phyloP scores from a whole-genome alignment of 208 protist species.

The Phytomonas sp. region DNA sequence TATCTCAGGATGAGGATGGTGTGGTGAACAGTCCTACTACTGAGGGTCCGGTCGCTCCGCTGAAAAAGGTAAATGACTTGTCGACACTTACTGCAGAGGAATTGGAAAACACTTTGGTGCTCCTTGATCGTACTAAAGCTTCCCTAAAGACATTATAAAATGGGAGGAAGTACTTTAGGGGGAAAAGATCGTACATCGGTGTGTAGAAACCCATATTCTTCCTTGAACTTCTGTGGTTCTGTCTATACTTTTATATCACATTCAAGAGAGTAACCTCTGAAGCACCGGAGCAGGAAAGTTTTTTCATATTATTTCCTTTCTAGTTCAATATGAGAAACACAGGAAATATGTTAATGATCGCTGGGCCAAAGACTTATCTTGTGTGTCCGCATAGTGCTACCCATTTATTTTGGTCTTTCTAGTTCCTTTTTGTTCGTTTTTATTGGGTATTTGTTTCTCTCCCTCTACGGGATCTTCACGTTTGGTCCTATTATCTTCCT shows the following conservation, averaged over 20 bases:
- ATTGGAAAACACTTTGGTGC: constrained; percentile 26
- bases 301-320: neutral
- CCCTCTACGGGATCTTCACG: neutral
- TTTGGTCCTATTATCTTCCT: neutral
- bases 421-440: constrained; percentile 12
- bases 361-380: neutral
- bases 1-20: constrained; percentile 9
- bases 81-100: constrained; percentile 15
- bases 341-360: neutral
- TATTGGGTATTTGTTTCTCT: constrained; percentile 1
- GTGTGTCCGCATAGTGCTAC: neutral
- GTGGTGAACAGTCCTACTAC: neutral
- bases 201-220: neutral
- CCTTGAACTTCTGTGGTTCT: neutral
- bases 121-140: constrained; percentile 17
- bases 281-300: neutral
- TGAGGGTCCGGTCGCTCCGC: constrained; percentile 4
- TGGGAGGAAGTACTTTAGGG: neutral
- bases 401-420: constrained; percentile 1
- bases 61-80: constrained; percentile 15
- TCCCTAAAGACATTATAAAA: constrained; percentile 22
- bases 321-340: neutral
- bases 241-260: neutral
- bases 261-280: neutral
- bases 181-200: neutral